Evolutionary conservation across 345 rosid genomes (phyloP).

Genomic region (Lenwebbia sp.): DNA sequence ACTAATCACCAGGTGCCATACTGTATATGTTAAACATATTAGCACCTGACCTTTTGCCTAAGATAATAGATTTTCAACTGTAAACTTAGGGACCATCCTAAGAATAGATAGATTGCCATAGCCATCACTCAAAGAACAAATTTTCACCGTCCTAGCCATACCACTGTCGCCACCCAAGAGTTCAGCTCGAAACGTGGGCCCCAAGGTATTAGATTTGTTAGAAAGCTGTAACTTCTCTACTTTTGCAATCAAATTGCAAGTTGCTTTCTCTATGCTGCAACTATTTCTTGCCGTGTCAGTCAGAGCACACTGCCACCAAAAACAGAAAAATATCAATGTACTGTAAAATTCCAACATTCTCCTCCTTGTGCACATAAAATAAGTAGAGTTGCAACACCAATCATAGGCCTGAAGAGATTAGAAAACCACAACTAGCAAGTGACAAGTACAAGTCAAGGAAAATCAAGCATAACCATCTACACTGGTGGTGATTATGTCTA

Average conservation of each 20-base stretch:
- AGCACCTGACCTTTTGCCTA: neutral
- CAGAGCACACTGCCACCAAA: slow-evolving; percentile 36
- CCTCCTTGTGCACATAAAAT: neutral
- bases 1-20: neutral
- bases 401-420: neutral
- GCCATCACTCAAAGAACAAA: neutral
- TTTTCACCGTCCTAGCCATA: slow-evolving; percentile 5
- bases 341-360: neutral
- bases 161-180: slow-evolving; percentile 35
- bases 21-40: neutral
- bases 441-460: neutral
- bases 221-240: slow-evolving; percentile 29
- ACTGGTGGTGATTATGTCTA: neutral
- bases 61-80: neutral
- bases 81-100: neutral
- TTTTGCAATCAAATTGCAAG: slow-evolving; percentile 24
- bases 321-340: neutral
- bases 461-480: neutral
- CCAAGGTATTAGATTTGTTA: slow-evolving; percentile 20
- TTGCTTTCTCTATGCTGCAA: slow-evolving; percentile 33
- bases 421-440: neutral
- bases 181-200: slow-evolving; percentile 28
- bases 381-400: neutral
- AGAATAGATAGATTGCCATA: neutral
- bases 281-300: slow-evolving; percentile 30